Evolutionary conservation across 768 basidiomycete genomes (phyloP).

Genomic region (Wakefieldia striispora): DNA sequence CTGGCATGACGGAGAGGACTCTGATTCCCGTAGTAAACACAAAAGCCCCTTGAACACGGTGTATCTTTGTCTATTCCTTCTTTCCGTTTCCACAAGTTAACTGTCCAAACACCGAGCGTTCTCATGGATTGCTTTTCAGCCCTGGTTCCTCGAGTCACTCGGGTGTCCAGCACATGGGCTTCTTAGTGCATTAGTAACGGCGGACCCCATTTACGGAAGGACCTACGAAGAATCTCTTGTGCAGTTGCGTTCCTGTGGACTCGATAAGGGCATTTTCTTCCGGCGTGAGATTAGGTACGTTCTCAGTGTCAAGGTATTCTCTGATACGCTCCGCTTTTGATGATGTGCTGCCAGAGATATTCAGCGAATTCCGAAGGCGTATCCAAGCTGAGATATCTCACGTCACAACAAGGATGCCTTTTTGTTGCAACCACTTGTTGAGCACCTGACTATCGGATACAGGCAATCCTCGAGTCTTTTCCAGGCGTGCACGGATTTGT

Average conservation of each 20-base stretch:
- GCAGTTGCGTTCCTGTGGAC: slow-evolving; percentile 19
- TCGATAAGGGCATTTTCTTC: slow-evolving; percentile 28
- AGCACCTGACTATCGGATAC: slow-evolving; percentile 32
- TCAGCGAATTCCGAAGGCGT: background rate
- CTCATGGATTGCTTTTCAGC: background rate
- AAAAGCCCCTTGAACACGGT: no score
- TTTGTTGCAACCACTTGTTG: slow-evolving; percentile 29
- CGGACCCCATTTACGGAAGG: background rate
- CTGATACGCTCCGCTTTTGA: slow-evolving; percentile 31
- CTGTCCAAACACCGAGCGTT: background rate
- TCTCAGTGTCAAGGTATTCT: slow-evolving; percentile 33
- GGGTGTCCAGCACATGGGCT: slow-evolving; percentile 18
- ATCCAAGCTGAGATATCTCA: slow-evolving; percentile 7
- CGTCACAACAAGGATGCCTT: slow-evolving; percentile 32
- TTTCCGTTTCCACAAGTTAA: no score
- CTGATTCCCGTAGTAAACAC: no score
- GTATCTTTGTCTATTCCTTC: no score
- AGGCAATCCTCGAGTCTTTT: slow-evolving; percentile 20
- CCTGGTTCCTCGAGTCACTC: slow-evolving; percentile 8
- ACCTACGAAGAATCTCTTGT: slow-evolving; percentile 29
- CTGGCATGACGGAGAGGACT: no score
- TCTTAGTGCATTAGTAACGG: slow-evolving; percentile 1
- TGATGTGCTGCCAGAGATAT: slow-evolving; percentile 27
- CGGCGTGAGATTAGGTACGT: slow-evolving; percentile 25
- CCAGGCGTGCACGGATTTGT: slow-evolving; percentile 30